These are phyloP conservation scores for Haematococcus lacustris DNA, from an alignment of 139 green algal species.

Conservation along the genomic window DNA sequence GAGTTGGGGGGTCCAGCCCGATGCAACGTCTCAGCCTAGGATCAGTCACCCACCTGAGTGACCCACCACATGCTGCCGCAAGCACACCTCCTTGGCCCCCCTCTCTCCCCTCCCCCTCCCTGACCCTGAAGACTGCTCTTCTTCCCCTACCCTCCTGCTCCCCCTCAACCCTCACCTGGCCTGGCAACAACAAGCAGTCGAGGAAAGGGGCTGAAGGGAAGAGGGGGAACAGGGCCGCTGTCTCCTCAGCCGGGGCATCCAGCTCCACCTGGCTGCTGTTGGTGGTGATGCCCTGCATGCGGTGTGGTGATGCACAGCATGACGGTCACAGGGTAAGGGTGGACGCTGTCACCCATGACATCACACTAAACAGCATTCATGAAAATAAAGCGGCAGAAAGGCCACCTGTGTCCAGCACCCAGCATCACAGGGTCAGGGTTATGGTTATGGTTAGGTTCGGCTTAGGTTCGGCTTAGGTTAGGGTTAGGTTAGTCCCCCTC, in stretches of 20 bases:
- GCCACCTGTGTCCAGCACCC: neutral
- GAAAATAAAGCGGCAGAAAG: neutral
- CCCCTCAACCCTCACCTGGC: too few species aligned
- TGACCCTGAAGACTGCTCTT: too few species aligned
- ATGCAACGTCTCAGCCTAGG: too few species aligned
- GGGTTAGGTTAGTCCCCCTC: too few species aligned
- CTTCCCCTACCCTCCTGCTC: too few species aligned
- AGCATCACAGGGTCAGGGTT: neutral
- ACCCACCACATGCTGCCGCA: too few species aligned
- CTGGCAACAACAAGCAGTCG: conserved; percentile 68
- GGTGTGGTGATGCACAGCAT: conserved; percentile 3
- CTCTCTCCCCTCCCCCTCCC: too few species aligned
- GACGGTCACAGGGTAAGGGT: neutral
- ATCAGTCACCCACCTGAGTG: too few species aligned
- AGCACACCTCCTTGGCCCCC: too few species aligned
- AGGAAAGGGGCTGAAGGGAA: conserved; percentile 21
- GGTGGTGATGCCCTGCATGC: conserved; percentile 34
- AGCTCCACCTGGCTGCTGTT: conserved; percentile 60
- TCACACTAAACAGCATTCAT: neutral
- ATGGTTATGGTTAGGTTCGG: too few species aligned
- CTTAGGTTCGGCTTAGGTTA: too few species aligned
- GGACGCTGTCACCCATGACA: neutral
- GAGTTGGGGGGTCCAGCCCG: too few species aligned
- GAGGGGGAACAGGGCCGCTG: conserved; percentile 12
- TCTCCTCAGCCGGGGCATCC: conserved; percentile 11